These are phyloP conservation scores for Clohesyomyces aquaticus DNA, from an alignment of 495 filamentous ascomycete species.

Conservation along the genomic window DNA sequence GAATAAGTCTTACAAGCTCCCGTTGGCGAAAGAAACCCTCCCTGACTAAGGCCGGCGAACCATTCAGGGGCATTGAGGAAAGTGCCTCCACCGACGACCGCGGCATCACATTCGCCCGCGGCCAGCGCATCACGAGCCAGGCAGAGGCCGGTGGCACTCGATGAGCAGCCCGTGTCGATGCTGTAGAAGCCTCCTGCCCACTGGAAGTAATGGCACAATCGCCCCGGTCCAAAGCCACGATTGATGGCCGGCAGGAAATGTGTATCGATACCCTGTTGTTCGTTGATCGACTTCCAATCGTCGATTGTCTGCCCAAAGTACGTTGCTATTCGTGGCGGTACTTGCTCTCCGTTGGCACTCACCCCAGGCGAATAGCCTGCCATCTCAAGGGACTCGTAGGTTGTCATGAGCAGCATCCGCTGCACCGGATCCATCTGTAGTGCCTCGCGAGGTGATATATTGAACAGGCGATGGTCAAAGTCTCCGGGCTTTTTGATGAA, in stretches of 20 bases:
- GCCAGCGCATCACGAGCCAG: slow-evolving; percentile 81
- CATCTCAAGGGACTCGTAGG: slow-evolving; percentile 49
- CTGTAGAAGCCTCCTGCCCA: slow-evolving; percentile 54
- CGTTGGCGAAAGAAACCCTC: slow-evolving; percentile 79
- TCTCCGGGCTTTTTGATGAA: slow-evolving; percentile 39
- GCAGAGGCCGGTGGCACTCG: slow-evolving; percentile 80
- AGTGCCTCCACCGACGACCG: slow-evolving; percentile 81
- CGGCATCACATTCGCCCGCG: slow-evolving; percentile 81
- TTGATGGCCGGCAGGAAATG: slow-evolving; percentile 41
- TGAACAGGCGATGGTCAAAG: slow-evolving; percentile 50
- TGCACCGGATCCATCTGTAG: slow-evolving; percentile 45
- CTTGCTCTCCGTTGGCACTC: slow-evolving; percentile 30
- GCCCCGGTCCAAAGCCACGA: slow-evolving; percentile 42
- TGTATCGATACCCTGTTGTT: slow-evolving; percentile 36
- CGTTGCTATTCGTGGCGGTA: slow-evolving; percentile 43
- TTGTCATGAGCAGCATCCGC: slow-evolving; percentile 44
- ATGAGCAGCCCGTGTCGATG: slow-evolving; percentile 90
- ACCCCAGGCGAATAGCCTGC: slow-evolving; percentile 44
- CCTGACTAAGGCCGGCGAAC: slow-evolving; percentile 79
- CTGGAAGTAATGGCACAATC: slow-evolving; percentile 41
- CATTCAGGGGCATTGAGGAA: slow-evolving; percentile 82
- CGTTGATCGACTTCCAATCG: slow-evolving; percentile 41
- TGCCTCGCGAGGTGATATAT: slow-evolving; percentile 49
- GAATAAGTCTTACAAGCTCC: slow-evolving; percentile 72
- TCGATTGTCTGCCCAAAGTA: slow-evolving; percentile 46